Percentiles rank a stretch among this genome's conserved stretches.
Conservation (phyloP, 331 rosid genomes). For the Malus hybrid region DNA sequence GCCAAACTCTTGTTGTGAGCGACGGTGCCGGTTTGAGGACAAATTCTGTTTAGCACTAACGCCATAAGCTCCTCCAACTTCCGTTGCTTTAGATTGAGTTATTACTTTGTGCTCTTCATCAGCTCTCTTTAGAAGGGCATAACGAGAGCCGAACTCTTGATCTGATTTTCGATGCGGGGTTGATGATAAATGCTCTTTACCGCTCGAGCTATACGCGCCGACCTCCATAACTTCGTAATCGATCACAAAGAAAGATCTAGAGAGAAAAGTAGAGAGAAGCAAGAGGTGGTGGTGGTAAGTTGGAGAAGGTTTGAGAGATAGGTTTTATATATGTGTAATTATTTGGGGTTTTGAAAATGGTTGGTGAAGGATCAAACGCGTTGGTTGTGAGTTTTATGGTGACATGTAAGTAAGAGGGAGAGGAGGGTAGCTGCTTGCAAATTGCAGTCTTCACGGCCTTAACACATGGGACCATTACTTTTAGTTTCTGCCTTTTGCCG, state of each 20-base stretch:
- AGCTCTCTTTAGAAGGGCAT: background rate
- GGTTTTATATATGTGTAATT: background rate
- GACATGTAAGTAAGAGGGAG: background rate
- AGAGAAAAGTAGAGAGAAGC: background rate
- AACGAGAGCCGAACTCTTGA: background rate
- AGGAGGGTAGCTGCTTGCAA: background rate
- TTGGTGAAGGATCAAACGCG: slow-evolving; percentile 24
- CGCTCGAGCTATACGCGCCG: background rate
- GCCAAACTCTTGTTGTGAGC: background rate
- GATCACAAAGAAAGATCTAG: background rate
- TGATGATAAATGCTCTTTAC: background rate
- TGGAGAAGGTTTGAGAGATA: background rate
- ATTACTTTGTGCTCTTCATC: background rate
- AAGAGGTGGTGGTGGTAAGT: background rate
- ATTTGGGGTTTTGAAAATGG: slow-evolving; percentile 1
- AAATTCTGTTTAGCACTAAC: background rate
- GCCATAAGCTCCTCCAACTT: background rate
- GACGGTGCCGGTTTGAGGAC: background rate
- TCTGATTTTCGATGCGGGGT: background rate
- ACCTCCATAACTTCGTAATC: slow-evolving; percentile 5
- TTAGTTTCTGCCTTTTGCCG: background rate
- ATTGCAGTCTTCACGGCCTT: slow-evolving; percentile 8
- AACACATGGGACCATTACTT: slow-evolving; percentile 1
- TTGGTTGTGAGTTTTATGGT: slow-evolving; percentile 12
- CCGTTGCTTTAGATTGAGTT: background rate